These are phyloP conservation scores for Suaeda aralocaspica DNA, from an alignment of 148 eudicot genomes.

Conservation along the genomic window DNA sequence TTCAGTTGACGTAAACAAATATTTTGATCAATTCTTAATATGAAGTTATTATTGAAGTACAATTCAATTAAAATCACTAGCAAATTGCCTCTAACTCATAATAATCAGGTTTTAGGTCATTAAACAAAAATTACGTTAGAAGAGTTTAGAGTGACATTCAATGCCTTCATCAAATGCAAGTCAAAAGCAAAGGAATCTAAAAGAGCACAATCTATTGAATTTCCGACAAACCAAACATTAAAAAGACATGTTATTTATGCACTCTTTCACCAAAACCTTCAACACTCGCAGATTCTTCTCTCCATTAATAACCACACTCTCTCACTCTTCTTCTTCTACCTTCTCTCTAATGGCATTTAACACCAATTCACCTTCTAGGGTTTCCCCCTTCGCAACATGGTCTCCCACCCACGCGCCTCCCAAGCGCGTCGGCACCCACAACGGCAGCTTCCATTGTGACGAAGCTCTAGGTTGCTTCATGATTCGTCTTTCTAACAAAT, in stretches of 20 bases:
- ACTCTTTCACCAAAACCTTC: constrained; percentile 3
- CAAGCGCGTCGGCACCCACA: constrained; percentile 75
- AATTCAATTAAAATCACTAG: too few relatives aligned
- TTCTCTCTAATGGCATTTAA: constrained; percentile 31
- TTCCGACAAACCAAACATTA: not conserved
- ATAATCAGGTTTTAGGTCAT: too few relatives aligned
- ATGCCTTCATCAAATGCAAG: too few relatives aligned
- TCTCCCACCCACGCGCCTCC: constrained; percentile 28
- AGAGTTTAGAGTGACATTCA: too few relatives aligned
- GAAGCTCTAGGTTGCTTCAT: constrained; percentile 94
- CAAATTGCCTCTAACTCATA: too few relatives aligned
- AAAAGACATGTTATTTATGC: constrained; percentile 16
- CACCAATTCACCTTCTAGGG: constrained; percentile 29
- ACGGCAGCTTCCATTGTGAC: constrained; percentile 90
- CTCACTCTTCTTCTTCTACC: constrained; percentile 11
- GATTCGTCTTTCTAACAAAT: constrained; percentile 74
- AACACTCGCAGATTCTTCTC: constrained; percentile 13
- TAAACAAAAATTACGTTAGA: too few relatives aligned
- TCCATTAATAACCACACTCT: constrained; percentile 9
- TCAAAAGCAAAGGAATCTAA: too few relatives aligned
- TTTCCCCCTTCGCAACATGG: constrained; percentile 36
- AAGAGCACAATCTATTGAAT: not conserved
- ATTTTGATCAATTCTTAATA: too few relatives aligned
- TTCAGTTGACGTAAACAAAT: too few relatives aligned
- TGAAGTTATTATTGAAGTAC: too few relatives aligned